These are phyloP conservation scores for Xerophyta viscosa DNA, from an alignment of 106 monocot species.

Conservation along the genomic window DNA sequence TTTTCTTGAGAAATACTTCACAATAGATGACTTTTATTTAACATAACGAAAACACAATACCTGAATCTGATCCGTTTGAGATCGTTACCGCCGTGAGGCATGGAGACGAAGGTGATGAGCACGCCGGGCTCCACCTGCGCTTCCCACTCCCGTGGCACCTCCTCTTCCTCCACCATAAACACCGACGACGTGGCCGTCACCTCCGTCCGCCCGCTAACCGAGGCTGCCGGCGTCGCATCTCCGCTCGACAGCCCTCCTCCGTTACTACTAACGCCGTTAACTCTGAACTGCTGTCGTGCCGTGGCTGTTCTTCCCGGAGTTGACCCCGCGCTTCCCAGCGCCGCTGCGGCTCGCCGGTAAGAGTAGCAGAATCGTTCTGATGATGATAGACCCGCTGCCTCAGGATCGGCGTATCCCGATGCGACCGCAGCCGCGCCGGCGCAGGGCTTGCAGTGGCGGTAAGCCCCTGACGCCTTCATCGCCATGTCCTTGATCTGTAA, in stretches of 20 bases:
- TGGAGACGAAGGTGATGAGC: constrained; percentile 79
- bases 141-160: constrained; percentile 70
- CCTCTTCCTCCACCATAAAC: constrained; percentile 37
- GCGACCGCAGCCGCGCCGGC: constrained; percentile 24
- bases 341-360: constrained; percentile 39
- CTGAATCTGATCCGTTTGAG: constrained; percentile 92
- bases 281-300: constrained; percentile 12
- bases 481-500: constrained; percentile 88
- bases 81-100: constrained; percentile 73
- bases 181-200: constrained; percentile 14
- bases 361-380: constrained; percentile 61
- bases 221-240: constrained; percentile 54
- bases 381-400: constrained; percentile 24
- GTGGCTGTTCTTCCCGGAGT: constrained; percentile 25
- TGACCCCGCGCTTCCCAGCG: constrained; percentile 25
- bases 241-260: too few relatives aligned
- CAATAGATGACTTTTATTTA: too few relatives aligned
- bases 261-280: too few relatives aligned
- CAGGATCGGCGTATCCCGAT: too few relatives aligned
- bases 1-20: too few relatives aligned
- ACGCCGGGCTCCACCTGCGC: constrained; percentile 96
- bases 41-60: too few relatives aligned
- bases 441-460: constrained; percentile 79
- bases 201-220: constrained; percentile 50
- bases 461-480: constrained; percentile 73